phyloP scores from a whole-genome alignment of 345 rosid species.

The Eucalyptus marginata region DNA sequence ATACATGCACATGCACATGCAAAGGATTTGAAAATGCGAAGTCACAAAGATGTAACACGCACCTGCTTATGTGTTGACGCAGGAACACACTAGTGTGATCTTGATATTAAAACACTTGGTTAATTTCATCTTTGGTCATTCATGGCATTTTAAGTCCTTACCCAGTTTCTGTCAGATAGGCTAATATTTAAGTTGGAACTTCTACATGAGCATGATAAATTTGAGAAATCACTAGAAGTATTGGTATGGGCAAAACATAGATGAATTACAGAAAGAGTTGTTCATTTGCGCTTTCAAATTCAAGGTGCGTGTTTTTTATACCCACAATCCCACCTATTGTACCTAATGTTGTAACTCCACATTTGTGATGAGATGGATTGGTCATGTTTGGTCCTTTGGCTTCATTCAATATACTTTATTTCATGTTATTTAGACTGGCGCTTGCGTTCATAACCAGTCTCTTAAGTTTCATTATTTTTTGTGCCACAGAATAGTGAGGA shows the following conservation, averaged over 20 bases:
- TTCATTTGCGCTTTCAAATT: neutral
- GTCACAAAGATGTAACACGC: neutral
- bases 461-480: neutral
- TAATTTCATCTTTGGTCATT: neutral
- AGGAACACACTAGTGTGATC: neutral
- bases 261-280: neutral
- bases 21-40: neutral
- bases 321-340: neutral
- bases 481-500: constrained; percentile 40
- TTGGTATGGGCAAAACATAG: neutral
- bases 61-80: neutral
- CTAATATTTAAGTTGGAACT: neutral
- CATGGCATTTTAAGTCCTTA: neutral
- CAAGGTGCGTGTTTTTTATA: neutral
- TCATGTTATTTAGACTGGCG: neutral
- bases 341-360: neutral
- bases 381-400: neutral
- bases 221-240: neutral
- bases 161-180: neutral
- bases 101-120: neutral
- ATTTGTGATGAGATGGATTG: neutral
- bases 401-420: neutral
- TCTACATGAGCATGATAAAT: neutral
- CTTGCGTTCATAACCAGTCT: neutral
- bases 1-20: neutral